phyloP scores from a whole-genome alignment of 371 early-diverging fungal species.

The Vittaforma corneae region DNA sequence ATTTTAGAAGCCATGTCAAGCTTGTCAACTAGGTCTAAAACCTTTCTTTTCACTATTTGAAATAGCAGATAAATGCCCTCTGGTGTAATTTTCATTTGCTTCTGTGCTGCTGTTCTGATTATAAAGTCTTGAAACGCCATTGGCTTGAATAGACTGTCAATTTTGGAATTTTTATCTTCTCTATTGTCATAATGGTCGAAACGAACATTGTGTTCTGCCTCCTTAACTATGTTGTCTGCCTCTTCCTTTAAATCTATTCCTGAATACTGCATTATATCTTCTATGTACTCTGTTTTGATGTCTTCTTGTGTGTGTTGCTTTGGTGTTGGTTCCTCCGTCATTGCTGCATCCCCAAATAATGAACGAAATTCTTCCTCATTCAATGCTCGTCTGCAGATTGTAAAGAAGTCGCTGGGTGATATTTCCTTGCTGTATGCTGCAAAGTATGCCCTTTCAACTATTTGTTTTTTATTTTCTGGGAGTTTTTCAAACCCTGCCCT shows the following conservation, averaged over 20 bases:
- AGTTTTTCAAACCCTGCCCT: conserved; percentile 47
- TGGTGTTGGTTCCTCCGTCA: neutral
- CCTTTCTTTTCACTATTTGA: conserved; percentile 52
- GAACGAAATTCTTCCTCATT: conserved; percentile 24
- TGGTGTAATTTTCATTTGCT: conserved; percentile 43
- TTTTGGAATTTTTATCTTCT: conserved; percentile 36
- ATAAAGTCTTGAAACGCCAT: conserved; percentile 51
- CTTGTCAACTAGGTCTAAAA: conserved; percentile 55
- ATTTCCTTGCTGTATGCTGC: conserved; percentile 37
- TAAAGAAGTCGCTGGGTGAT: conserved; percentile 44
- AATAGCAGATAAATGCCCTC: conserved; percentile 52
- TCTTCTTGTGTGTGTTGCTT: conserved; percentile 21
- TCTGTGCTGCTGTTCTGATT: conserved; percentile 39
- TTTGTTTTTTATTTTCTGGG: conserved; percentile 45
- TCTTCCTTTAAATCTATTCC: conserved; percentile 60
- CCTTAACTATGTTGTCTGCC: conserved; percentile 50
- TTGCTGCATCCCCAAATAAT: conserved; percentile 24
- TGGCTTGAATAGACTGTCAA: conserved; percentile 53
- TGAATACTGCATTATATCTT: conserved; percentile 59
- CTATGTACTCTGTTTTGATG: conserved; percentile 58
- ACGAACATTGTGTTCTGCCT: conserved; percentile 43
- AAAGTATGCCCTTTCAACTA: conserved; percentile 40
- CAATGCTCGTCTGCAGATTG: conserved; percentile 27
- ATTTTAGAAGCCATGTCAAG: conserved; percentile 51
- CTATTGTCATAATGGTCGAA: conserved; percentile 22